Evolutionary conservation across 176 grass and related monocot species (phyloP).

Genomic region (Poa pratensis): DNA sequence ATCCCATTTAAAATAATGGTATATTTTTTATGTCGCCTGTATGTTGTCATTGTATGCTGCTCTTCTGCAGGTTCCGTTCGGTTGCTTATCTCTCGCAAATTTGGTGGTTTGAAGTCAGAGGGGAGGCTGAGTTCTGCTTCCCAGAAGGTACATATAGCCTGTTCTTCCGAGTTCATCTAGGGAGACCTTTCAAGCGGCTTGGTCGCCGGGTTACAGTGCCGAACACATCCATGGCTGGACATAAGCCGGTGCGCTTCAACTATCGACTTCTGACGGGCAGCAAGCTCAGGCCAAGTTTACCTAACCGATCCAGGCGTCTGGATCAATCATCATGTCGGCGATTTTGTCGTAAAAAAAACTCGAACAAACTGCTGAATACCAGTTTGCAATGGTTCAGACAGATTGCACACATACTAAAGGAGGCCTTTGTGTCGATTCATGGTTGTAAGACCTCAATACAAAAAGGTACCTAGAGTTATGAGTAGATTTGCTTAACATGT

Average conservation of each 20-base stretch:
- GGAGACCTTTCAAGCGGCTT: constrained; percentile 63
- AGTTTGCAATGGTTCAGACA: constrained; percentile 87
- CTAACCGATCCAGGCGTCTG: constrained; percentile 74
- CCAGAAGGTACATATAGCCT: constrained; percentile 90
- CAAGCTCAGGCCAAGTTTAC: constrained; percentile 73
- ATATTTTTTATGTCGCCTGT: neutral
- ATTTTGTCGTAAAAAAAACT: constrained; percentile 75
- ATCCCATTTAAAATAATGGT: neutral
- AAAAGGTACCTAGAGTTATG: constrained; percentile 16
- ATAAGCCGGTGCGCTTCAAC: constrained; percentile 80
- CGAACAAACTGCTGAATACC: constrained; percentile 30
- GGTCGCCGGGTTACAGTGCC: constrained; percentile 60
- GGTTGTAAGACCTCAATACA: constrained; percentile 63
- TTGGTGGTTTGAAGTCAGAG: constrained; percentile 96
- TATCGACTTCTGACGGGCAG: constrained; percentile 87
- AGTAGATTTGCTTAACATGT: constrained; percentile 31
- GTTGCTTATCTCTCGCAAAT: constrained; percentile 85
- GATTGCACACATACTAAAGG: constrained; percentile 98
- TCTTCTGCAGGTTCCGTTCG: constrained; percentile 61
- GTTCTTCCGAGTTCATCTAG: constrained; percentile 78
- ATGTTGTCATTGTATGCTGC: neutral
- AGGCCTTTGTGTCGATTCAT: constrained; percentile 88
- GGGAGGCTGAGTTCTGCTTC: constrained; percentile 82
- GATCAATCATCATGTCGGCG: constrained; percentile 79
- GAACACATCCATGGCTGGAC: constrained; percentile 86